Evolutionary conservation across 495 filamentous ascomycete genomes (phyloP).

Genomic region (Penicillium longicatenatum): DNA sequence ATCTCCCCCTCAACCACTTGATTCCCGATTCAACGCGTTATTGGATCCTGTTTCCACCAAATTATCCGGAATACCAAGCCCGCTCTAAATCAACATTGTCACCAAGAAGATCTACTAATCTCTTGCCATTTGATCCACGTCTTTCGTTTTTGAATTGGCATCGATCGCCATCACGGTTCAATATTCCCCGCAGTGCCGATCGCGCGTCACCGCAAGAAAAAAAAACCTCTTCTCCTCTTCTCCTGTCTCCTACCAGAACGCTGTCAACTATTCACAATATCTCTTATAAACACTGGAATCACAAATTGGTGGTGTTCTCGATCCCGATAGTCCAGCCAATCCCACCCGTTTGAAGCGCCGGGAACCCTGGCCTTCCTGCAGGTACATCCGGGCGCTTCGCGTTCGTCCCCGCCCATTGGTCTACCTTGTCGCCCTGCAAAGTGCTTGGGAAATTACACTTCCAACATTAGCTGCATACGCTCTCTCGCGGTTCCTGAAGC

Average conservation of each 20-base stretch:
- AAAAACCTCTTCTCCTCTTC: constrained; percentile 16
- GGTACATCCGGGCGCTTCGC: constrained; percentile 28
- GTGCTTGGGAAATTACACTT: constrained; percentile 20
- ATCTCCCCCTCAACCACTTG: constrained; percentile 1
- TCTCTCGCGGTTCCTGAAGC: constrained; percentile 31
- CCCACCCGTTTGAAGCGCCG: constrained; percentile 23
- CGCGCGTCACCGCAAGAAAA: constrained; percentile 16
- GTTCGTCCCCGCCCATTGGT: constrained; percentile 21
- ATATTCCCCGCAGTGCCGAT: constrained; percentile 33
- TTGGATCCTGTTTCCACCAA: neutral
- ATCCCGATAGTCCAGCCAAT: neutral
- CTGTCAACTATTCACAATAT: neutral
- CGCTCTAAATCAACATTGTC: neutral
- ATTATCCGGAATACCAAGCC: neutral
- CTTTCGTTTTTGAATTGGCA: neutral
- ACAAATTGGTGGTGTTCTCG: neutral
- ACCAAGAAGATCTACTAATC: neutral
- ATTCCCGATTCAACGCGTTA: neutral
- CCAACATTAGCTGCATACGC: constrained; percentile 3
- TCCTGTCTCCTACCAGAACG: neutral
- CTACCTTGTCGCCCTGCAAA: constrained; percentile 23
- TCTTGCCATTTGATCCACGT: neutral
- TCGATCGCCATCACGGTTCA: constrained; percentile 12
- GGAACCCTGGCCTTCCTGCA: constrained; percentile 15
- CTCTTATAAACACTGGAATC: neutral